phyloP scores from a whole-genome alignment of 169 alveolate species.

The Plasmodium relictum region DNA sequence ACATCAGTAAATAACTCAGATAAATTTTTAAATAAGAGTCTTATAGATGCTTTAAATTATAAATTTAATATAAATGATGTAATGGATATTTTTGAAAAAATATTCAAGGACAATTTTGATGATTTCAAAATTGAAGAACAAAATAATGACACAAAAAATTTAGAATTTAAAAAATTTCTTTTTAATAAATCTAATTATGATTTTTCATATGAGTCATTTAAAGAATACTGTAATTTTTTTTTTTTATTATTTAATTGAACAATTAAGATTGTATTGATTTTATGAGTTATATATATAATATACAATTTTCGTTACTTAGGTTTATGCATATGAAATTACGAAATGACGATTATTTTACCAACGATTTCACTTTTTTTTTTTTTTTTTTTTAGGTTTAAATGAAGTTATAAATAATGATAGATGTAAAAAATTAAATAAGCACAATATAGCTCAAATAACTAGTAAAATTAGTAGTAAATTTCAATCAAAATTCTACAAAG shows the following conservation, averaged over 20 bases:
- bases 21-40: conserved; percentile 41
- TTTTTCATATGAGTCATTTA: conserved; percentile 38
- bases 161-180: conserved; percentile 33
- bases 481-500: conserved; percentile 28
- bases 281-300: no score
- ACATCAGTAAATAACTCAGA: background rate
- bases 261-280: no score
- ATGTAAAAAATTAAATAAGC: conserved; percentile 19
- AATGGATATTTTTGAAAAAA: conserved; percentile 63
- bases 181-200: conserved; percentile 36
- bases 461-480: conserved; percentile 14
- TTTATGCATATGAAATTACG: background rate
- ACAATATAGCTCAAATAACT: conserved; percentile 7
- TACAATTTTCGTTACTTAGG: background rate
- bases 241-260: background rate
- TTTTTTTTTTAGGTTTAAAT: conserved; percentile 12
- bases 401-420: conserved; percentile 32
- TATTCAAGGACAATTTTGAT: conserved; percentile 54
- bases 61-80: conserved; percentile 62
- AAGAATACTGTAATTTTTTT: conserved; percentile 58
- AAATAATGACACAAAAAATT: conserved; percentile 32
- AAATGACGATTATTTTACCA: background rate
- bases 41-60: conserved; percentile 36
- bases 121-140: conserved; percentile 65
- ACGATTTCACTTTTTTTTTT: background rate